Base-by-base conservation (phyloP, 768 basidiomycete species). In the Auriscalpium vulgare region DNA sequence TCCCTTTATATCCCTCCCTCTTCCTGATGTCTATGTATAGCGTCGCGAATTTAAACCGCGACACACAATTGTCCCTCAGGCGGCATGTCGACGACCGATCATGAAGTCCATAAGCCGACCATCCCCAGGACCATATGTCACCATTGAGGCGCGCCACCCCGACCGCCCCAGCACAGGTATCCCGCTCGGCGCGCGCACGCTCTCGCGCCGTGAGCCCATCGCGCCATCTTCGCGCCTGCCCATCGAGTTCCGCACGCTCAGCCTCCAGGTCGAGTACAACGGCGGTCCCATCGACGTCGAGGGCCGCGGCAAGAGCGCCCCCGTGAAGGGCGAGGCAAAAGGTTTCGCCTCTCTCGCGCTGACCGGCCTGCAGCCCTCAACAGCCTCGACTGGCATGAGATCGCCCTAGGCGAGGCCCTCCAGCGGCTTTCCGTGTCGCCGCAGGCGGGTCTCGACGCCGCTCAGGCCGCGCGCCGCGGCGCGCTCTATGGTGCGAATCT, bases 401-500 rank as follows among this genome's bases (percentile, higher is more conserved):
- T 54, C 23, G 17, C 44, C 13, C 23, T 21, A 14, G 53, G 47
- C 17, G 53, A 54, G 17, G 53, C 46, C 16, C 53, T 54, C 17
- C 53, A 40, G 34, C 44, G 53, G 5, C 53, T 81, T 11, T 69
- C 71, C 10, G 75, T 75, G 34, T 79, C 77, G n/a, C 67, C 70
- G 1, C 71, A 66, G 35, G 64, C 69, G 10, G 83, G 83, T 11
- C 68, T 84, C n/a, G 82, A 84, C 48, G 57, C 55, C 3, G 35
- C 72, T 2, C 78, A 81, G 59, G 80, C 75, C 19, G 69, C 72
- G 17, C 74, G 80, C 4, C 72, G 78, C n/a, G 67, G 74, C 4
- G 63, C 72, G 11, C 62, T 62, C 0, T 65, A 75, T 58, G 83
- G 83, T 10, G 74, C 72, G 57, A 85, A 74, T 83, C 49, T 73